Percentiles rank a stretch among this genome's conserved stretches.
Evolutionary conservation across 140 eudicot genomes (phyloP).

Genomic region (Eryngium alpinum): DNA sequence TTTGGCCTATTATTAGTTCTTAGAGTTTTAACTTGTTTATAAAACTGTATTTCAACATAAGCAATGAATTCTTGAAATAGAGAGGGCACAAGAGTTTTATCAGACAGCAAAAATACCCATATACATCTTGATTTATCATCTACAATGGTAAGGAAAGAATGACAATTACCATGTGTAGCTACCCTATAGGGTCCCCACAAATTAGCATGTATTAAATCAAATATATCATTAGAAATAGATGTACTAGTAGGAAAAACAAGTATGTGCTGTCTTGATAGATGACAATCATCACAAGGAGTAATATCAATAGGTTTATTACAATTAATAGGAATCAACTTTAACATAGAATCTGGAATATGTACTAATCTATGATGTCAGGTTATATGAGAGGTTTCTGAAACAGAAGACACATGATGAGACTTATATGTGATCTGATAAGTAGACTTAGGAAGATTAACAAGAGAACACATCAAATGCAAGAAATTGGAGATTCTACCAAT

Average conservation of each 20-base stretch:
- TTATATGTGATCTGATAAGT: no score
- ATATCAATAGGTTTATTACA: fast-evolving
- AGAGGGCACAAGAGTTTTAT: neutral
- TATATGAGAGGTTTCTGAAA: no score
- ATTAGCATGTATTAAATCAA: conserved; percentile 4
- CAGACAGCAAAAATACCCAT: neutral
- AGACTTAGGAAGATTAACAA: no score
- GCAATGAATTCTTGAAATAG: neutral
- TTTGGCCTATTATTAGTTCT: conserved; percentile 1
- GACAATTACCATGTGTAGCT: neutral
- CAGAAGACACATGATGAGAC: no score
- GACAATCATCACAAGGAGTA: neutral
- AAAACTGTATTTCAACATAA: neutral
- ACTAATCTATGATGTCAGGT: conserved; percentile 8
- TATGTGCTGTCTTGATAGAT: neutral
- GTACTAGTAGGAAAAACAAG: neutral
- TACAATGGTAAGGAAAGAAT: neutral
- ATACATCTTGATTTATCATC: neutral
- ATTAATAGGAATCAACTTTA: neutral
- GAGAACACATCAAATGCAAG: neutral
- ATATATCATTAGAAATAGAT: neutral
- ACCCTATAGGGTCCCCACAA: conserved; percentile 9
- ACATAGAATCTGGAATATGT: neutral
- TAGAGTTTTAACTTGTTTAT: fast-evolving
- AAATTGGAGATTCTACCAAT: neutral